Conservation (phyloP, 129 eudicot genomes). For the Lactuca saligna region DNA sequence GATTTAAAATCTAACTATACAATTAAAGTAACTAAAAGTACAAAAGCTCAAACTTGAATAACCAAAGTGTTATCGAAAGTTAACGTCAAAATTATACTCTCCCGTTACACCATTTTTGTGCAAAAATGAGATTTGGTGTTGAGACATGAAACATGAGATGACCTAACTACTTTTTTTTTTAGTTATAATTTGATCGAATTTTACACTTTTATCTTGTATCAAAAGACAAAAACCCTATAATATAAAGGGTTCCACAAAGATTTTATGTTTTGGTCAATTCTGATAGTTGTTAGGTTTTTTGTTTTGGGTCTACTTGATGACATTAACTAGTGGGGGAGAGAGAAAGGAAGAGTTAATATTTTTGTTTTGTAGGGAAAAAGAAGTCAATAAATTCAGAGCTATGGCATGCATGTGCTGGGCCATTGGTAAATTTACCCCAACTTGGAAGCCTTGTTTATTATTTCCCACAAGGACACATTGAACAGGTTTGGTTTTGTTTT, state of each 20-base stretch:
- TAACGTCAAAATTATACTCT: background rate
- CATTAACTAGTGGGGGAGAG: constrained; percentile 27
- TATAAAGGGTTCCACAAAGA: background rate
- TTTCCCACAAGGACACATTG: constrained; percentile 88
- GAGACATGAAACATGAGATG: no score
- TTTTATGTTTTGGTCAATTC: background rate
- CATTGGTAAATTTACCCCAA: constrained; percentile 73
- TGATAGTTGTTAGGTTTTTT: background rate
- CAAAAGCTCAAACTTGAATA: background rate
- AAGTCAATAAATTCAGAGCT: constrained; percentile 65
- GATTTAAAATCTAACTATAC: no score
- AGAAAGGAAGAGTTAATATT: constrained; percentile 22
- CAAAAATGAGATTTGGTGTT: no score
- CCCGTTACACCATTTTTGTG: no score
- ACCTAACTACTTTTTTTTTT: background rate
- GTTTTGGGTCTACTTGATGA: constrained; percentile 6
- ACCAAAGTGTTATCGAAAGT: background rate
- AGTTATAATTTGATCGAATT: background rate
- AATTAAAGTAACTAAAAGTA: no score
- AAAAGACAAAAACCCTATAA: background rate
- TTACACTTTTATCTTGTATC: no score
- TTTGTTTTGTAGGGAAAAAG: constrained; percentile 49
- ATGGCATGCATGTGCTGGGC: constrained; percentile 97
- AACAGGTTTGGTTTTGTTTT: constrained; percentile 53
- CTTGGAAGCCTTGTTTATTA: constrained; percentile 84